Percentiles rank a stretch among this genome's conserved stretches.
These are phyloP conservation scores for Bacterosira constricta DNA, from an alignment of 108 stramenopile genomes.

Conservation along the genomic window DNA sequence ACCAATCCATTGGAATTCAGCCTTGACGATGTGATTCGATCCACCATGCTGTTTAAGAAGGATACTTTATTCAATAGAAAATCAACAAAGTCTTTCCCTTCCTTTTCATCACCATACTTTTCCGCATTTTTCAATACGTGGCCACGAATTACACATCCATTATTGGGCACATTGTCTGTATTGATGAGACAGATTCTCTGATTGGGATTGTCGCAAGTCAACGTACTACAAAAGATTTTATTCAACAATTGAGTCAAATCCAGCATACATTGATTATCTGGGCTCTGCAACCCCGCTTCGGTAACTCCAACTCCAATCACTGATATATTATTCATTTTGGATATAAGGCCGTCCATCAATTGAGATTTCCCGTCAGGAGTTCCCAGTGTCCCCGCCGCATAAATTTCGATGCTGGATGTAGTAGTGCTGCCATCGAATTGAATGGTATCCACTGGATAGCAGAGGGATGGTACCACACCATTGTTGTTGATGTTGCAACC, in stretches of 20 bases:
- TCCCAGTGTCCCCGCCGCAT: conserved; percentile 75
- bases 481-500: neutral
- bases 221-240: neutral
- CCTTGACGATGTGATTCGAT: conserved; percentile 87
- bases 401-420: conserved; percentile 50
- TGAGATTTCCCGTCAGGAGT: conserved; percentile 52
- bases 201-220: conserved; percentile 30
- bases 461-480: conserved; percentile 1
- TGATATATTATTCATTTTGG: conserved; percentile 33
- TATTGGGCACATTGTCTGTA: conserved; percentile 90
- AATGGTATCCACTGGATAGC: conserved; percentile 78
- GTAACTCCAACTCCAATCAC: conserved; percentile 88
- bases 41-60: conserved; percentile 91
- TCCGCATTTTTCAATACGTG: conserved; percentile 63
- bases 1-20: conserved; percentile 56
- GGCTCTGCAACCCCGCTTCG: conserved; percentile 79
- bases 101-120: conserved; percentile 15
- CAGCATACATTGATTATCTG: conserved; percentile 65
- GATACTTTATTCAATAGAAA: conserved; percentile 64
- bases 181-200: conserved; percentile 71
- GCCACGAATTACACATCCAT: conserved; percentile 68
- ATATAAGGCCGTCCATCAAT: conserved; percentile 38
- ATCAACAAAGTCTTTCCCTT: conserved; percentile 13
- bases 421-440: conserved; percentile 50
- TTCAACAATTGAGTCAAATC: conserved; percentile 69